Percentiles rank a stretch among this genome's conserved stretches.
These are phyloP conservation scores for Suillus lakei DNA, from an alignment of 768 basidiomycete species.

Conservation along the genomic window DNA sequence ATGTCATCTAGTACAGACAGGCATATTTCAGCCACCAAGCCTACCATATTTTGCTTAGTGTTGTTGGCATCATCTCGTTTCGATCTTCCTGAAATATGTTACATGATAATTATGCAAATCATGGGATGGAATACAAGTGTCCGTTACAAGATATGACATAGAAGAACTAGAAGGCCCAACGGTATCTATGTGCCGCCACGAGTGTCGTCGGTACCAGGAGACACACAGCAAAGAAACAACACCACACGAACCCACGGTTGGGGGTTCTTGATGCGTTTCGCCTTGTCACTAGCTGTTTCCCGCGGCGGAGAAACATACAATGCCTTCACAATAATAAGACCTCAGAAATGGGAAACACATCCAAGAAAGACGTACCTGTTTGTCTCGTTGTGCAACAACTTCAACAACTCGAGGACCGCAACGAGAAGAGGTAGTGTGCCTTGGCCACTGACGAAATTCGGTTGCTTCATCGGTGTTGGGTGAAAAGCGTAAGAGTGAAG, in stretches of 20 bases:
- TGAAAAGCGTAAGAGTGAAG: neutral
- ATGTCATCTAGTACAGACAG: neutral
- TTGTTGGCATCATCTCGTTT: too few relatives aligned
- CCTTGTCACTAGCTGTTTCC: neutral
- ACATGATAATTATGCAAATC: neutral
- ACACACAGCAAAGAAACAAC: neutral
- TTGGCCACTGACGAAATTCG: neutral
- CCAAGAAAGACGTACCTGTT: neutral
- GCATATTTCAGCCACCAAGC: neutral
- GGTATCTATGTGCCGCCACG: neutral
- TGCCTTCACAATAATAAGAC: neutral
- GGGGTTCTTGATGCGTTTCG: neutral
- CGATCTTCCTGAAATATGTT: neutral
- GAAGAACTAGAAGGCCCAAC: neutral
- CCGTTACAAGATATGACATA: neutral
- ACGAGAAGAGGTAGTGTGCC: neutral
- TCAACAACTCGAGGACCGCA: neutral
- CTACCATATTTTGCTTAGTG: neutral
- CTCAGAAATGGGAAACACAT: neutral
- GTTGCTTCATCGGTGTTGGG: neutral
- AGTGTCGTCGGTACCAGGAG: neutral
- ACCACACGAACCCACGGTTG: neutral
- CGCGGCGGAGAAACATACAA: neutral
- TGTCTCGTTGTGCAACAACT: neutral
- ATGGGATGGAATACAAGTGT: neutral